A percentile compares a stretch with the other conserved stretches of the same genome.
Evolutionary conservation across 257 asterid genomes (phyloP).

Genomic region (Thymus quinquecostatus): DNA sequence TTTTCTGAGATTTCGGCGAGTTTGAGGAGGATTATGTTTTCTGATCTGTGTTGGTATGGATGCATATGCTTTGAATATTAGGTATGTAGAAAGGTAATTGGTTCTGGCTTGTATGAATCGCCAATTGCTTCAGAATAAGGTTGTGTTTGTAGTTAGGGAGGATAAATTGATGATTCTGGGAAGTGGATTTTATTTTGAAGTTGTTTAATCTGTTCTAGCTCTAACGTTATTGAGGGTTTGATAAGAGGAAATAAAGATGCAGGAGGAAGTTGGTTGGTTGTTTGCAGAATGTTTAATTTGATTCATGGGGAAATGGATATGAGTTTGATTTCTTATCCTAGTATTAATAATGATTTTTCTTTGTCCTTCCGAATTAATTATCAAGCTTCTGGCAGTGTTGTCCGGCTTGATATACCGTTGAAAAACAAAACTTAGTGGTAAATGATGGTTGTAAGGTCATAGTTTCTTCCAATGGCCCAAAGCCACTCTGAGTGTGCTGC

Average conservation of each 20-base stretch:
- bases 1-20: conserved; percentile 8
- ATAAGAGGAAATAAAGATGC: conserved; percentile 4
- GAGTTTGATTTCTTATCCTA: conserved; percentile 20
- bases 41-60: conserved; percentile 34
- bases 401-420: conserved; percentile 27
- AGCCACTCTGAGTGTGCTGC: conserved; percentile 14
- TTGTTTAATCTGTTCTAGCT: conserved; percentile 8
- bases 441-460: not conserved
- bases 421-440: not conserved
- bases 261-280: conserved; percentile 13
- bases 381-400: conserved; percentile 16
- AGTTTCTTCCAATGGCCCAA: conserved; percentile 9
- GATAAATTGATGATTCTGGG: conserved; percentile 12
- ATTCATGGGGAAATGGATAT: not conserved
- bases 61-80: conserved; percentile 23
- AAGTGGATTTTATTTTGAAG: conserved; percentile 13
- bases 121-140: conserved; percentile 19
- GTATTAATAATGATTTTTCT: not conserved
- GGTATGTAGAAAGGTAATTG: conserved; percentile 23
- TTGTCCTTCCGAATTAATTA: conserved; percentile 15
- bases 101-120: conserved; percentile 1
- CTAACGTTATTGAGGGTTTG: conserved; percentile 1
- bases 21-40: conserved; percentile 9
- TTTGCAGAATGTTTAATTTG: conserved; percentile 25
- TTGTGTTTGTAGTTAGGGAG: conserved; percentile 24